A percentile compares a stretch with the other conserved stretches of the same genome.
Conservation (phyloP, 78 protist species). For the Emiliania huxleyi region DNA sequence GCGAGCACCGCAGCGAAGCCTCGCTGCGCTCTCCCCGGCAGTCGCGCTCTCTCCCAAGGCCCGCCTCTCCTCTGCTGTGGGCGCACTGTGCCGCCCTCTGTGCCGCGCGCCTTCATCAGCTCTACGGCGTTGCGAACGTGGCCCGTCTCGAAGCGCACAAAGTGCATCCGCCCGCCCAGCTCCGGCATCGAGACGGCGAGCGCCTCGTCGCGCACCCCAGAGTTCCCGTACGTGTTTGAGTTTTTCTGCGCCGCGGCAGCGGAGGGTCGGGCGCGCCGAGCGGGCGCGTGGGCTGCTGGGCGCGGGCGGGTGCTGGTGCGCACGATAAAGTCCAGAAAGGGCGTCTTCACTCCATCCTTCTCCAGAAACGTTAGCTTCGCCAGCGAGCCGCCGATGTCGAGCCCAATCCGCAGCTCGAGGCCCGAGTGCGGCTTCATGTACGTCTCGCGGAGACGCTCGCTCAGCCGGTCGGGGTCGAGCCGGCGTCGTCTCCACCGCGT, state of each 20-base stretch:
- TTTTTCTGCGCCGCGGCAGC: neutral
- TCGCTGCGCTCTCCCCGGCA: too few species aligned
- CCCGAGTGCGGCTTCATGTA: neutral
- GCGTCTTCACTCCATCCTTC: neutral
- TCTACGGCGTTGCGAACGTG: neutral
- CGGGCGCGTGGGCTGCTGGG: neutral
- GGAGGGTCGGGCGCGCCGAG: neutral
- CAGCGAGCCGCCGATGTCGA: slow-evolving; percentile 43
- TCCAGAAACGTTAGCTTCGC: slow-evolving; percentile 1
- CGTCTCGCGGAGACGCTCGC: neutral
- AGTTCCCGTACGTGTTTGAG: neutral
- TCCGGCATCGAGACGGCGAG: neutral
- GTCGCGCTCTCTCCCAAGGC: too few species aligned
- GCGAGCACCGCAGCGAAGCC: too few species aligned
- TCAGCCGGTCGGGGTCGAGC: too few species aligned
- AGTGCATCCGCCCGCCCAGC: neutral
- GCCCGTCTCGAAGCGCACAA: neutral
- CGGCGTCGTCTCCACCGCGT: too few species aligned
- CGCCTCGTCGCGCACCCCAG: neutral
- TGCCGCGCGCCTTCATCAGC: neutral
- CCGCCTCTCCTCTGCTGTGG: too few species aligned
- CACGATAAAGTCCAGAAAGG: neutral
- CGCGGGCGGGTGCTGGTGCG: neutral
- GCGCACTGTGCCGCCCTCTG: too few species aligned
- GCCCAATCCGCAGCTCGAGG: neutral